A percentile compares a stretch with the other conserved stretches of the same genome.
Conservation (phyloP, 2,329 filamentous ascomycete genomes). For the Lasiodiplodia theobromae region DNA sequence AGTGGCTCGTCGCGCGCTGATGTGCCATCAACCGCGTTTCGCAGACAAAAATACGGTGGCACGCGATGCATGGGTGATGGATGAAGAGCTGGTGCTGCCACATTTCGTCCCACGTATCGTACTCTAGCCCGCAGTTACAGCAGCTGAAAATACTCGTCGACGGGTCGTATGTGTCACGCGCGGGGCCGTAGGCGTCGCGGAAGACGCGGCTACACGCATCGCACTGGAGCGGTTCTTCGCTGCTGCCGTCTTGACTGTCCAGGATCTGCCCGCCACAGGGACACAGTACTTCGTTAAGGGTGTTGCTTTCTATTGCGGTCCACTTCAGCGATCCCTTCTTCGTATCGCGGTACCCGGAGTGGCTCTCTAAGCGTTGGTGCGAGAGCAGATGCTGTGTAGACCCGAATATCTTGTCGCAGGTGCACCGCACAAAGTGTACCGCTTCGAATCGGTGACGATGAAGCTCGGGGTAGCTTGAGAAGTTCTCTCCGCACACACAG, state of each 20-base stretch:
- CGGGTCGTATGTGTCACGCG: slow-evolving; percentile 10
- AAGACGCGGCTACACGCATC: slow-evolving; percentile 18
- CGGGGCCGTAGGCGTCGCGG: slow-evolving; percentile 20
- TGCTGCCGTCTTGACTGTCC: slow-evolving; percentile 7
- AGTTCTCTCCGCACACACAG: slow-evolving; percentile 28
- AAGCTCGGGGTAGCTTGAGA: slow-evolving; percentile 25
- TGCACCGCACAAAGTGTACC: slow-evolving; percentile 24
- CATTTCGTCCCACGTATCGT: slow-evolving; percentile 30
- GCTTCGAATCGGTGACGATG: slow-evolving; percentile 24
- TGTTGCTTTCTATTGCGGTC: slow-evolving; percentile 20
- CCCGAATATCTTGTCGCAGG: slow-evolving; percentile 19
- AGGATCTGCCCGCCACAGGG: slow-evolving; percentile 19
- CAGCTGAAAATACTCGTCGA: slow-evolving; percentile 19
- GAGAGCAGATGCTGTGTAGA: slow-evolving; percentile 27
- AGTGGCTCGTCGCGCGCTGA: slow-evolving; percentile 23
- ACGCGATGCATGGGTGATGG: slow-evolving; percentile 30
- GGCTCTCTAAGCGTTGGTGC: slow-evolving; percentile 28
- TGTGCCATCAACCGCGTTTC: slow-evolving; percentile 22
- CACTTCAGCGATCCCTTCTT: slow-evolving; percentile 25
- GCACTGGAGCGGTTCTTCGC: slow-evolving; percentile 9
- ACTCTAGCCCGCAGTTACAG: slow-evolving; percentile 14
- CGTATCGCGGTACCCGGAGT: slow-evolving; percentile 24
- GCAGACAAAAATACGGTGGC: slow-evolving; percentile 28
- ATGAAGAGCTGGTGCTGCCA: slow-evolving; percentile 27
- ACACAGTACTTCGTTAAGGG: slow-evolving; percentile 26